Evolutionary conservation across 2,329 filamentous ascomycete species (phyloP).

Genomic region (Aspergillus clavatus): DNA sequence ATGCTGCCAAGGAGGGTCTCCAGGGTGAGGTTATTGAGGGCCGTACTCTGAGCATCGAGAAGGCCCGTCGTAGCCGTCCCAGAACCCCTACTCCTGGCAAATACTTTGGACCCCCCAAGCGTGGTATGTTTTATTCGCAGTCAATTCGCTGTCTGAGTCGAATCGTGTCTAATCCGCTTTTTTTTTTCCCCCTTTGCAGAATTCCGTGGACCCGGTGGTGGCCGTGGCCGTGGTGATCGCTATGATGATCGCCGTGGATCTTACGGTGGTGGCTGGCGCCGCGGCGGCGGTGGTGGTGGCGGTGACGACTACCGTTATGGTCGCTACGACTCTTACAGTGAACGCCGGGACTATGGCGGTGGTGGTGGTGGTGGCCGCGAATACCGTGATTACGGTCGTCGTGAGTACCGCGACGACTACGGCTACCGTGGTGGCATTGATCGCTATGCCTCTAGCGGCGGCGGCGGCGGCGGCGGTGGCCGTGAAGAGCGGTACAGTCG

Average conservation of each 20-base stretch:
- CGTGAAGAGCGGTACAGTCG: conserved; percentile 46
- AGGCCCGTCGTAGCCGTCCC: conserved; percentile 89
- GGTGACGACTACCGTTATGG: conserved; percentile 42
- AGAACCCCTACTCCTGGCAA: conserved; percentile 96
- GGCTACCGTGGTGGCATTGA: conserved; percentile 37
- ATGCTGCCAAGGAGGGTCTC: conserved; percentile 92
- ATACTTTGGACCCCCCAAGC: conserved; percentile 97
- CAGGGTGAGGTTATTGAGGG: conserved; percentile 95
- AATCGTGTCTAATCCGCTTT: no score
- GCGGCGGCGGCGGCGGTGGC: conserved; percentile 6
- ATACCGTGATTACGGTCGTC: conserved; percentile 46
- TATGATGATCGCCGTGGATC: conserved; percentile 52
- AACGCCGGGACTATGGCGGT: conserved; percentile 48
- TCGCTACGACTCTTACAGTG: conserved; percentile 44
- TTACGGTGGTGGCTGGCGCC: conserved; percentile 48
- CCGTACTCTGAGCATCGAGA: conserved; percentile 95
- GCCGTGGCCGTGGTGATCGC: conserved; percentile 45
- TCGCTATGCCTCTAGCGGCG: conserved; percentile 42
- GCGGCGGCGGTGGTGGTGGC: conserved; percentile 36
- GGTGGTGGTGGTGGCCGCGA: conserved; percentile 34
- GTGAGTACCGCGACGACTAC: conserved; percentile 44
- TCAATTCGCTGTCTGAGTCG: no score
- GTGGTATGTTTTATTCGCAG: no score
- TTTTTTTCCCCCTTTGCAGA: no score
- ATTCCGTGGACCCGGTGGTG: conserved; percentile 34